phyloP scores from a whole-genome alignment of 1,139 yeast genomes.

The Geotrichum klebahnii region DNA sequence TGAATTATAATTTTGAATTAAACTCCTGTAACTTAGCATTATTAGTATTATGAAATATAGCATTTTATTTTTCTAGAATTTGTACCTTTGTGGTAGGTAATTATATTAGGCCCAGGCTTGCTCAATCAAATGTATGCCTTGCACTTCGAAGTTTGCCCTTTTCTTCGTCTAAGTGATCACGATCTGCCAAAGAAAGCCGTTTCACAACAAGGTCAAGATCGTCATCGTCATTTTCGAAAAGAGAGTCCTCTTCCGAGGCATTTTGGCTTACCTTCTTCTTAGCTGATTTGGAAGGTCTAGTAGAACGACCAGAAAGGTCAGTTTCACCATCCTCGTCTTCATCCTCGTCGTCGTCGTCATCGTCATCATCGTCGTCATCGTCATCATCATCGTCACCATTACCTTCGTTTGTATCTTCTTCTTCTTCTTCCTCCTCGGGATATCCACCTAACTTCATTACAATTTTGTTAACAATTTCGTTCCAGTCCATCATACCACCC shows the following conservation, averaged over 20 bases:
- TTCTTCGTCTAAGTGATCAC: constrained; percentile 18
- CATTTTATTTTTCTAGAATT: too few relatives aligned
- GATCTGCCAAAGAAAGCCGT: constrained; percentile 24
- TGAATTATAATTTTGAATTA: too few relatives aligned
- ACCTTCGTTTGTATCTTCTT: constrained; percentile 60
- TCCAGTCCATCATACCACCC: constrained; percentile 96
- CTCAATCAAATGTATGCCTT: constrained; percentile 8
- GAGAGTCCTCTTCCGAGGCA: constrained; percentile 6
- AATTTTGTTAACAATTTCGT: constrained; percentile 81
- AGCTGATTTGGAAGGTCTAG: too few relatives aligned
- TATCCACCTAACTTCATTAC: constrained; percentile 83
- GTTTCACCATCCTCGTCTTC: constrained; percentile 48
- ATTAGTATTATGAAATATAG: too few relatives aligned
- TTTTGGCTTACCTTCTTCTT: constrained; percentile 39
- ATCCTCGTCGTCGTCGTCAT: constrained; percentile 43
- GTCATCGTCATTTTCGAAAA: constrained; percentile 23
- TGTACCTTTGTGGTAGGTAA: too few relatives aligned
- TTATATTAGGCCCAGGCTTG: too few relatives aligned
- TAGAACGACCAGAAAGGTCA: too few relatives aligned
- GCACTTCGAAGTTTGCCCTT: constrained; percentile 4
- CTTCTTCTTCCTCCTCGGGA: constrained; percentile 81
- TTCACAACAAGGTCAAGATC: constrained; percentile 23
- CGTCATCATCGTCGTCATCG: constrained; percentile 39
- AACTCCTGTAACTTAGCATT: too few relatives aligned
- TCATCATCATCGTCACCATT: constrained; percentile 49